A percentile compares a stretch with the other conserved stretches of the same genome.
phyloP scores from a whole-genome alignment of 345 rosid genomes.

The Luvunga scandens region DNA sequence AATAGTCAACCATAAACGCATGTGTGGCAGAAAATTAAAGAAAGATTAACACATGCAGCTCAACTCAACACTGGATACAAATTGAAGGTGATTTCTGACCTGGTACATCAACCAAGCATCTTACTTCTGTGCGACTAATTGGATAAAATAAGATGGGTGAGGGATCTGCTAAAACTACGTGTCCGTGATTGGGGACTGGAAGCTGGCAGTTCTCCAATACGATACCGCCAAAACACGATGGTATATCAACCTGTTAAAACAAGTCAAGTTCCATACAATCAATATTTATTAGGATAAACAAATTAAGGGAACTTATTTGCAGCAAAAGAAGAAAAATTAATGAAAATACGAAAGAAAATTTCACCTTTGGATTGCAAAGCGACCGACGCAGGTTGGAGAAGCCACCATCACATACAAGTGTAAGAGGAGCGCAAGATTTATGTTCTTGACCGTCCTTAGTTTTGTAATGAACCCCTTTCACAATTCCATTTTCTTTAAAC shows the following conservation, averaged over 20 bases:
- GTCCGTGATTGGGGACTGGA: background rate
- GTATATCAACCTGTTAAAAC: background rate
- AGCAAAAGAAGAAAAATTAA: background rate
- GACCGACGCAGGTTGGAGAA: conserved; percentile 3
- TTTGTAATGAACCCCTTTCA: conserved; percentile 1
- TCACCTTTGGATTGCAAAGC: conserved; percentile 10
- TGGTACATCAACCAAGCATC: background rate
- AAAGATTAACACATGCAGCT: no score
- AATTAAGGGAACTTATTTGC: no score
- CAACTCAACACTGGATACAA: no score
- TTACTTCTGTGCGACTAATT: background rate
- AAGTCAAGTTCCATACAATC: background rate
- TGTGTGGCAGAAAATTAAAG: no score
- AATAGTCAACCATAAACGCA: no score
- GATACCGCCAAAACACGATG: background rate
- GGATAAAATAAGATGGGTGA: background rate
- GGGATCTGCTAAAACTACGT: background rate
- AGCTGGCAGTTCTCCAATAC: background rate
- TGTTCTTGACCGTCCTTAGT: background rate
- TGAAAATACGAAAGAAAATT: no score
- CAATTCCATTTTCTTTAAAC: background rate
- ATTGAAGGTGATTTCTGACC: background rate
- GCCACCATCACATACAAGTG: conserved; percentile 3
- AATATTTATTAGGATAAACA: no score
- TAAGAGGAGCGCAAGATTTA: background rate